Evolutionary conservation across 225 moss, liverwort and hornwort genomes (phyloP).

Genomic region (Anthoceros angustus): DNA sequence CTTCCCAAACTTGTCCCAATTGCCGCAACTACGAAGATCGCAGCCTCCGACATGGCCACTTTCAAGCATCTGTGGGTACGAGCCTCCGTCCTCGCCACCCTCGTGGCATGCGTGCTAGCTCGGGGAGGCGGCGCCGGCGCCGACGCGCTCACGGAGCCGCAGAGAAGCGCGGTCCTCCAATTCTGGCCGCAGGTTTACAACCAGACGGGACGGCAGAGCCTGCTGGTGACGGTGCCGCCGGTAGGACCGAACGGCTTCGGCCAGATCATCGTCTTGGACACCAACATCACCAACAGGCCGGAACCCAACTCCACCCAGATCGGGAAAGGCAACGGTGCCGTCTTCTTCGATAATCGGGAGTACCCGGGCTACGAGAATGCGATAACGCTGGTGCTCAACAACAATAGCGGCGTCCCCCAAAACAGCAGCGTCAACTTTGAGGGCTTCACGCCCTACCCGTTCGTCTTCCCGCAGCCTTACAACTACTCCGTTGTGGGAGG

Average conservation of each 20-base stretch:
- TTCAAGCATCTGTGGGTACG: no score
- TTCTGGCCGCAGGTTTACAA: background rate
- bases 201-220: background rate
- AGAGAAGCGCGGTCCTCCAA: background rate
- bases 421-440: background rate
- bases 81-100: no score
- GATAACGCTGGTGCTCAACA: background rate
- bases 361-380: background rate
- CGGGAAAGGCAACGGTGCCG: background rate
- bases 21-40: no score
- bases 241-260: background rate
- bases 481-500: background rate
- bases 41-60: no score
- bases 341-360: background rate
- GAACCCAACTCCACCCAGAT: background rate
- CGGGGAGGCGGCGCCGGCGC: no score
- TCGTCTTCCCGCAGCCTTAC: background rate
- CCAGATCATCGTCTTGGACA: background rate
- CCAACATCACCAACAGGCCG: background rate
- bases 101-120: no score
- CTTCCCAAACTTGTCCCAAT: no score
- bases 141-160: background rate
- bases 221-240: background rate
- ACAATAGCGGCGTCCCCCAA: background rate
- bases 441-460: background rate